Evolutionary conservation across 495 filamentous ascomycete species (phyloP).

Genomic region (Penicillium diatomitis): DNA sequence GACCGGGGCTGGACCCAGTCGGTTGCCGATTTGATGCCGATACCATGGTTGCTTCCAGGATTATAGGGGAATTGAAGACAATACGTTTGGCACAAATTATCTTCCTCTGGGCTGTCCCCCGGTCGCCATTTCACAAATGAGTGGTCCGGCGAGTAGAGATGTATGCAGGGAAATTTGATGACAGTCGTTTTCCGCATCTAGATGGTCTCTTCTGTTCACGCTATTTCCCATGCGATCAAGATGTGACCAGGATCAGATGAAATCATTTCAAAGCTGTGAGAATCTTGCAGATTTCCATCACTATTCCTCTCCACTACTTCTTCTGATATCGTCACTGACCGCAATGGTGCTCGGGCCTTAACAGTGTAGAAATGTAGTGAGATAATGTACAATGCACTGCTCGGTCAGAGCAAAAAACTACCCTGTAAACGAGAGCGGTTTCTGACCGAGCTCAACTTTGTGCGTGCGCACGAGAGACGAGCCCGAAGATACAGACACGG

Average conservation of each 20-base stretch:
- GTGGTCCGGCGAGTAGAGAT: slow-evolving; percentile 13
- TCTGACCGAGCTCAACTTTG: no score
- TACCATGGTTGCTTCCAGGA: slow-evolving; percentile 22
- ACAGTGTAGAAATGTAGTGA: no score
- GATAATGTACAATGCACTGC: no score
- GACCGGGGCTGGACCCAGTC: slow-evolving; percentile 27
- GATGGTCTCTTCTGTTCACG: slow-evolving; percentile 18
- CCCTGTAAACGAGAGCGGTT: no score
- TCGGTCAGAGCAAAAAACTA: no score
- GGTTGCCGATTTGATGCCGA: slow-evolving; percentile 36
- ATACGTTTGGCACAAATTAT: slow-evolving; percentile 19
- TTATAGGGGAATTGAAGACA: slow-evolving; percentile 23
- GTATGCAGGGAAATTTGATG: slow-evolving; percentile 8
- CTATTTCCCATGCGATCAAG: slow-evolving; percentile 25
- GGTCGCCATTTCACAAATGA: slow-evolving; percentile 1
- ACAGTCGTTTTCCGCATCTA: neutral
- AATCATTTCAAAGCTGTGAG: no score
- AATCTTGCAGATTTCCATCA: no score
- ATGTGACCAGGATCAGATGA: neutral
- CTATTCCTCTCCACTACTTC: no score
- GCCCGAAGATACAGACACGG: no score
- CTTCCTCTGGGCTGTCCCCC: slow-evolving; percentile 6
- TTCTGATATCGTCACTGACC: no score
- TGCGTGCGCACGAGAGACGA: no score
- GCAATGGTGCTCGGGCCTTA: no score